phyloP scores from a whole-genome alignment of 1,284 basidiomycete species.

The Puccinia polysora region DNA sequence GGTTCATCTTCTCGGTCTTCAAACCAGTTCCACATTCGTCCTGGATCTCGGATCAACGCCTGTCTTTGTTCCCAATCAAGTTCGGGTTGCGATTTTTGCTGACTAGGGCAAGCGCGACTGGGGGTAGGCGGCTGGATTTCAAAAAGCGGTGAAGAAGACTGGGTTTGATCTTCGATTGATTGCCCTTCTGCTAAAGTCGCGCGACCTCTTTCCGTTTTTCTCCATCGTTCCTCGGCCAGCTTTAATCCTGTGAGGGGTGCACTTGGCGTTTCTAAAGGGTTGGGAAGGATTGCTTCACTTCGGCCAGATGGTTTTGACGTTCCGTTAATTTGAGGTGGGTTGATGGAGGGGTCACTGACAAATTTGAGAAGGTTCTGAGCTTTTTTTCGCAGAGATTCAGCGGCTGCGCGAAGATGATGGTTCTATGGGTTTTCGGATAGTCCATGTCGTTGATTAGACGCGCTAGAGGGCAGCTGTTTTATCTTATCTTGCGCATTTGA shows the following conservation, averaged over 20 bases:
- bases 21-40: conserved; percentile 32
- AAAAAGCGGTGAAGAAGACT: background rate
- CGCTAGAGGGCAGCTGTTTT: background rate
- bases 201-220: conserved; percentile 13
- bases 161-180: conserved; percentile 1
- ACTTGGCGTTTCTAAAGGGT: background rate
- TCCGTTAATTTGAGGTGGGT: conserved; percentile 1
- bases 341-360: conserved; percentile 28
- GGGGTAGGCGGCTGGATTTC: background rate
- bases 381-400: conserved; percentile 32
- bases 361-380: conserved; percentile 39
- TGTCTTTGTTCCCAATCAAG: conserved; percentile 18
- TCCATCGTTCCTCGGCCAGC: conserved; percentile 35
- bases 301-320: background rate
- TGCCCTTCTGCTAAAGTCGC: background rate
- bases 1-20: conserved; percentile 21
- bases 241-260: conserved; percentile 1
- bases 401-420: conserved; percentile 36
- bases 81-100: conserved; percentile 7
- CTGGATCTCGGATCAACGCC: conserved; percentile 16
- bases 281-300: background rate
- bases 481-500: too few relatives aligned
- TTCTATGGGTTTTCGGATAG: conserved; percentile 8
- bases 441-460: conserved; percentile 2
- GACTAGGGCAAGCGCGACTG: background rate